These are phyloP conservation scores for Cordia subcordata DNA, from an alignment of 257 asterid species.

Conservation along the genomic window DNA sequence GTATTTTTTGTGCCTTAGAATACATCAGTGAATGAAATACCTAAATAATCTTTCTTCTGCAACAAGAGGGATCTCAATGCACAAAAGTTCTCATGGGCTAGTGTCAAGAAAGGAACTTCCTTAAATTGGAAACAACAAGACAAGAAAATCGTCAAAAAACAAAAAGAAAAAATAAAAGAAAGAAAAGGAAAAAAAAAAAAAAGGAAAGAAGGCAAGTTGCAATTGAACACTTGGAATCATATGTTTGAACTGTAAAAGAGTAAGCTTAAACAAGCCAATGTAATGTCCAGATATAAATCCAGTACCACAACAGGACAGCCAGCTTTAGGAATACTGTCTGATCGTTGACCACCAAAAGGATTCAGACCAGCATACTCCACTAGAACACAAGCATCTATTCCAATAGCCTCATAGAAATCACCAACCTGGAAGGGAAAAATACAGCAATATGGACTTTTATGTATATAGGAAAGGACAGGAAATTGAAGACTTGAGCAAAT, in stretches of 20 bases:
- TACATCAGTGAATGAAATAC: no score
- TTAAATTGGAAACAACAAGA: no score
- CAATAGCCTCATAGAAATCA: slow-evolving; percentile 93
- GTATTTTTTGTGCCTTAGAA: no score
- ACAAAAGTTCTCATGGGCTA: no score
- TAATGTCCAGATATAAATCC: slow-evolving; percentile 2
- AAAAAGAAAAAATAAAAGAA: no score
- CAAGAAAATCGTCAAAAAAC: no score
- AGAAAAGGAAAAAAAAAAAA: no score
- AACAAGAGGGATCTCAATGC: no score
- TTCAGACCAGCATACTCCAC: slow-evolving; percentile 98
- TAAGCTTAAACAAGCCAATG: slow-evolving; percentile 4
- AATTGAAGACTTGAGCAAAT: neutral
- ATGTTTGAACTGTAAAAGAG: neutral
- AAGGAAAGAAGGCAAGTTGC: no score
- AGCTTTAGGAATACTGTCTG: slow-evolving; percentile 94
- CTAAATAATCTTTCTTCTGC: no score
- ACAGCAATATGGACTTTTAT: neutral
- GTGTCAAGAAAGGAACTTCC: no score
- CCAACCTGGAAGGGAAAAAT: slow-evolving; percentile 59
- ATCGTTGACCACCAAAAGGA: slow-evolving; percentile 92
- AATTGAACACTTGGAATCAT: neutral
- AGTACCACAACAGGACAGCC: slow-evolving; percentile 97
- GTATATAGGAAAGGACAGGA: neutral
- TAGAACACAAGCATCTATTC: slow-evolving; percentile 93